Evolutionary conservation across 2,329 filamentous ascomycete genomes (phyloP).

Genomic region (Fusarium bactridioides): DNA sequence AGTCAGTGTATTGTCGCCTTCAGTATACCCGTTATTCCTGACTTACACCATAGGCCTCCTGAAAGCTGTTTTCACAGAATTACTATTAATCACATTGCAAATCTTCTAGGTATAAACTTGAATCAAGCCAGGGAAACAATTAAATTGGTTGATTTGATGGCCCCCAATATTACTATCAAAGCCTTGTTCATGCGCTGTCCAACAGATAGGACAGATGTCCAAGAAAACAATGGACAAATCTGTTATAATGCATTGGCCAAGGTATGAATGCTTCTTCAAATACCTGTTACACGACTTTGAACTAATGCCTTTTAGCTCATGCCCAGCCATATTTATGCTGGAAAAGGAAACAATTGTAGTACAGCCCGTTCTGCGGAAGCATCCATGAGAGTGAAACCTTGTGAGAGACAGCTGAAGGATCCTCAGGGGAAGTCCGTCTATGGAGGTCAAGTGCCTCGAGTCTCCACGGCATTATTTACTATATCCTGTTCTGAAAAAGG

Average conservation of each 20-base stretch:
- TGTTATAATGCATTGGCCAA: slow-evolving; percentile 7
- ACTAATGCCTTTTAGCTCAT: slow-evolving; percentile 1
- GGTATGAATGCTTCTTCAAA: slow-evolving; percentile 5
- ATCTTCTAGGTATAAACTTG: not conserved
- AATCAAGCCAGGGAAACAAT: not conserved
- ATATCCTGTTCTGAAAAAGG: not conserved
- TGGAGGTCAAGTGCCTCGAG: slow-evolving; percentile 12
- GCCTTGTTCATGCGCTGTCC: not conserved
- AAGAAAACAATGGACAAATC: not conserved
- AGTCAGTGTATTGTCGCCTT: not conserved
- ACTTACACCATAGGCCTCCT: not conserved
- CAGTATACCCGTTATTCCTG: not conserved
- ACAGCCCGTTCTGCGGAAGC: not conserved
- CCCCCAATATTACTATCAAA: not conserved
- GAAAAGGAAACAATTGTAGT: not conserved
- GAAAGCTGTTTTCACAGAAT: not conserved
- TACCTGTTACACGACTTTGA: not conserved
- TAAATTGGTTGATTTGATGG: not conserved
- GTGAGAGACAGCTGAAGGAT: slow-evolving; percentile 4
- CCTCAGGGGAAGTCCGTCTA: not conserved
- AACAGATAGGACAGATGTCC: not conserved
- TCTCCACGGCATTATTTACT: not conserved
- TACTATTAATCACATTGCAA: slow-evolving; percentile 1
- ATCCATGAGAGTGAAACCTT: not conserved
- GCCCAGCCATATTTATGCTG: not conserved